Evolutionary conservation across 345 rosid genomes (phyloP), one percentile per base, ranked within the genome.

Genomic region (rapeseed (Brassica napus)): DNA sequence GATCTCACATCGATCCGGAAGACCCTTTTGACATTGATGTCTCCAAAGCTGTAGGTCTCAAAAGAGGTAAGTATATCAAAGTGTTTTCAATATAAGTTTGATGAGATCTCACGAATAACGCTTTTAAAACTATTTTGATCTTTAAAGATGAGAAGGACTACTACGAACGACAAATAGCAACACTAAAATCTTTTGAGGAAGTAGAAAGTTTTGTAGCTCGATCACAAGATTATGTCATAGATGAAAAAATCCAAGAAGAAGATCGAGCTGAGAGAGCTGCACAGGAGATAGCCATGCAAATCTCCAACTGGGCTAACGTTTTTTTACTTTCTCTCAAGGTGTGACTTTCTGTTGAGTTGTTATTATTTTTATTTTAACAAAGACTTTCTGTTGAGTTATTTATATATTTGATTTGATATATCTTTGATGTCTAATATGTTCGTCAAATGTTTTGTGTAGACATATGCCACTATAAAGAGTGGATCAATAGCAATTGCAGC

Each of bases 401-500:
- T 73, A 31, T 68, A 31, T 16, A 55, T 4, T 31, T 31, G 18
- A 2, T 67, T 42, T 72, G n/a, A 18, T 9, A 3, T 7, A 15
- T 52, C 6, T 54, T 8, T 59, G n/a, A 59, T 8, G 30, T 63
- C 14, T 10, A 6, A 6, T 12, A 34, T 72, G 35, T 34, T 73
- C 54, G 71, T 70, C 37, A 44, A 30, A 47, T 72, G 74, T 65
- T 73, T 8, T n/a, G 16, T 64, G 64, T 87, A 94, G 97, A 79
- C 90, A 8, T 94, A 86, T 83, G 98, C 97, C 26, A 92, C 97
- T 1, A 23, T 94, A 66, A 87, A 65, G 88, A 92, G 93, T 84
- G 98, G 94, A 84, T 94, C 98, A 14, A 75, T 92, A 78, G 98
- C 98, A 16, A 88, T 94, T 81, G 98, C 97, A 59, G 98, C 98